Percentiles rank a stretch among this genome's conserved stretches.
phyloP scores from a whole-genome alignment of 169 alveolate genomes.

The Cryptosporidium meleagridis region DNA sequence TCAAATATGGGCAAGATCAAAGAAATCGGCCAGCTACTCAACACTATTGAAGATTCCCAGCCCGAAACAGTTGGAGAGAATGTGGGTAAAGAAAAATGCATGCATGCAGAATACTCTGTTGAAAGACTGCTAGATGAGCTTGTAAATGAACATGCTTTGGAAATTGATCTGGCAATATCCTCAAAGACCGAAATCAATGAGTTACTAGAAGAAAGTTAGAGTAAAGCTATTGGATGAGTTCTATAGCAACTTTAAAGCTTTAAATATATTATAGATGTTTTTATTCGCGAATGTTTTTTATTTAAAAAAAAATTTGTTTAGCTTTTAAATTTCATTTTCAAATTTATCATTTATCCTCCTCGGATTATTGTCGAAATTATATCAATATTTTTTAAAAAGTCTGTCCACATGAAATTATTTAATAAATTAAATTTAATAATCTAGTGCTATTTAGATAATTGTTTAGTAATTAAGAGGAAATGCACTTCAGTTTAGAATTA shows the following conservation, averaged over 20 bases:
- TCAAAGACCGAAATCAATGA: not conserved
- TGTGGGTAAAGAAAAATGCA: not conserved
- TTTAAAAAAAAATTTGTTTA: not conserved
- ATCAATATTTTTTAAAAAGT: not conserved
- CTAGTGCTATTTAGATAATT: not conserved
- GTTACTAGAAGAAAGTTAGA: not conserved
- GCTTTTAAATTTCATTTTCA: not conserved
- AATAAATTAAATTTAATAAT: too few species aligned
- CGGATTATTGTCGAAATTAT: not conserved
- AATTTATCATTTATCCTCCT: not conserved
- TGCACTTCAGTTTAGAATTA: too few species aligned
- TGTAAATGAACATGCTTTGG: constrained; percentile 35
- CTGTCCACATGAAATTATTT: not conserved
- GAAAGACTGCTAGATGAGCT: constrained; percentile 41
- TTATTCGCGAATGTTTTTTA: too few species aligned
- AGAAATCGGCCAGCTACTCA: constrained; percentile 39
- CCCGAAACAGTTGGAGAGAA: constrained; percentile 16
- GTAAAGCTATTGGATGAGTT: not conserved
- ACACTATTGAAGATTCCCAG: constrained; percentile 18
- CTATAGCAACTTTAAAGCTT: too few species aligned
- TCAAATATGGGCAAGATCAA: constrained; percentile 21
- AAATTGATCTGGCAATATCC: constrained; percentile 42
- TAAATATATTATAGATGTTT: too few species aligned
- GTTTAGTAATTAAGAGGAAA: too few species aligned
- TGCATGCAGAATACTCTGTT: constrained; percentile 1